These are phyloP conservation scores for Taphrina populina DNA, from an alignment of 1,139 yeast genomes.

Conservation along the genomic window DNA sequence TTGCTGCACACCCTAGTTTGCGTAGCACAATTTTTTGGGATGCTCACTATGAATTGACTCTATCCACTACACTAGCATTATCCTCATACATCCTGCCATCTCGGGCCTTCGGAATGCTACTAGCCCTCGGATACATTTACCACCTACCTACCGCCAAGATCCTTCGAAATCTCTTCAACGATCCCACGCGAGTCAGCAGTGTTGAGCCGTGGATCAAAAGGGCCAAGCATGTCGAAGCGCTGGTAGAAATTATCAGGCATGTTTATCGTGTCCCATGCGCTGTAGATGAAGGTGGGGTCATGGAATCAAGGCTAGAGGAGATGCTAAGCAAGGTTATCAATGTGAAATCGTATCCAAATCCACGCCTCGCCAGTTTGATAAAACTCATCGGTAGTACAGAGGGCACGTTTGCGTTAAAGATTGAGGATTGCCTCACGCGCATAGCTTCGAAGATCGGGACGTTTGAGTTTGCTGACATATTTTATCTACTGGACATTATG, in stretches of 20 bases:
- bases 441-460: constrained; percentile 11
- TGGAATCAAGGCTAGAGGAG: constrained; percentile 20
- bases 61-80: constrained; percentile 18
- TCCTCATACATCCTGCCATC: constrained; percentile 8
- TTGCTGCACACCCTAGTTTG: constrained; percentile 19
- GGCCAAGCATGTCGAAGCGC: constrained; percentile 19
- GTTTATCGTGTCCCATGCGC: constrained; percentile 3
- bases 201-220: constrained; percentile 21
- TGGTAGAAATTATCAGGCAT: constrained; percentile 15
- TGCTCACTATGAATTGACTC: constrained; percentile 28
- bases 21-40: constrained; percentile 20
- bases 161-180: constrained; percentile 18
- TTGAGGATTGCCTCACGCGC: constrained; percentile 13
- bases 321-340: constrained; percentile 13
- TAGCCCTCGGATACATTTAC: constrained; percentile 22
- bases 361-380: constrained; percentile 9
- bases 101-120: constrained; percentile 2
- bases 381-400: constrained; percentile 3
- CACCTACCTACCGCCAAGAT: constrained; percentile 12
- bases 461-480: constrained; percentile 20
- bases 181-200: constrained; percentile 10
- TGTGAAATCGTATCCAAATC: constrained; percentile 21
- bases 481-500: constrained; percentile 20
- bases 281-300: constrained; percentile 11
- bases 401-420: constrained; percentile 8